phyloP scores from a whole-genome alignment of 2,329 filamentous ascomycete species.

The Pseudogymnoascus sp. region DNA sequence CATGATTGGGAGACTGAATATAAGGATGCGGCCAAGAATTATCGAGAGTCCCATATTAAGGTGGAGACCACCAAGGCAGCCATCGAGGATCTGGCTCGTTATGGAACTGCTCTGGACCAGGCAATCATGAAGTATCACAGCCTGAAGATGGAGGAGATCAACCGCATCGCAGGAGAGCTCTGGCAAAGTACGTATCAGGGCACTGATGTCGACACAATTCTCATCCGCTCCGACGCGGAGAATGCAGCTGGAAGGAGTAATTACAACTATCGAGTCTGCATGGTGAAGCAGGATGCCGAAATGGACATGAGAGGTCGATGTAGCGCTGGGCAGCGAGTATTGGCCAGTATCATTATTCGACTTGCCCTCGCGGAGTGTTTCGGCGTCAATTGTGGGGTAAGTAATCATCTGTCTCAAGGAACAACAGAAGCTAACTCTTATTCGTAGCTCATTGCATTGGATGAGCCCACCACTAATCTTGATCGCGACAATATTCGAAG shows the following conservation, averaged over 20 bases:
- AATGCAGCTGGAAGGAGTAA: slow-evolving; percentile 63
- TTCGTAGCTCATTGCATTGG: slow-evolving; percentile 70
- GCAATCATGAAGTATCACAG: slow-evolving; percentile 96
- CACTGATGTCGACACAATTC: slow-evolving; percentile 92
- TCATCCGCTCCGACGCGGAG: slow-evolving; percentile 89
- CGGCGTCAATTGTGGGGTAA: slow-evolving; percentile 76
- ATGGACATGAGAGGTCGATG: slow-evolving; percentile 99
- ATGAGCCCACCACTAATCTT: slow-evolving; percentile 95
- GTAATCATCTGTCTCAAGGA: slow-evolving; percentile 13
- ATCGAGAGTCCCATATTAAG: slow-evolving; percentile 80
- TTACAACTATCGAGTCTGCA: slow-evolving; percentile 96
- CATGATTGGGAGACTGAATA: slow-evolving; percentile 81
- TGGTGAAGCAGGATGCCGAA: slow-evolving; percentile 94
- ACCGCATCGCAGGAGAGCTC: slow-evolving; percentile 87
- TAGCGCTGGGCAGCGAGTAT: slow-evolving; percentile 91
- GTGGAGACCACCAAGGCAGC: slow-evolving; percentile 89
- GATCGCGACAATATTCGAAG: slow-evolving; percentile 91
- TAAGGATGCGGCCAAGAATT: slow-evolving; percentile 69
- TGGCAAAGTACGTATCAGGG: slow-evolving; percentile 96
- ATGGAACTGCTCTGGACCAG: slow-evolving; percentile 77
- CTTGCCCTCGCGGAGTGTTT: slow-evolving; percentile 94
- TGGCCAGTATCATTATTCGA: slow-evolving; percentile 95
- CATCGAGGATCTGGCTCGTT: slow-evolving; percentile 80
- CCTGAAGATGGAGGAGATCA: slow-evolving; percentile 97
- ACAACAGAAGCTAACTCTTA: background rate